Conservation (phyloP, 1,284 basidiomycete genomes). For the Takashimella koratensis region DNA sequence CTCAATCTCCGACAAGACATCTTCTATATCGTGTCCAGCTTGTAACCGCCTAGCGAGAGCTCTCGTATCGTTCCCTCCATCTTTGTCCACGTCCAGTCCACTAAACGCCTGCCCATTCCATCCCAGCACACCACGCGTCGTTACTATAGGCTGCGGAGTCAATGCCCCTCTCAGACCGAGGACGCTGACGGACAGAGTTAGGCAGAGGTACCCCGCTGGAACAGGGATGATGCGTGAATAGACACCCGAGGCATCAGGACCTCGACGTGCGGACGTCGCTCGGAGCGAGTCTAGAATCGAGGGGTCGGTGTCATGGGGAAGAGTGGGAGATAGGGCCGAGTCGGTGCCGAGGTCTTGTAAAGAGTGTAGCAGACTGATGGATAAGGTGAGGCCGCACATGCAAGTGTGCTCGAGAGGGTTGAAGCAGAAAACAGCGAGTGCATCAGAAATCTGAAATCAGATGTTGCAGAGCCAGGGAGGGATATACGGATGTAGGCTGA, state of each 20-base stretch:
- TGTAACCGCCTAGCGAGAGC: constrained; percentile 61
- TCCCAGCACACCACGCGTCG: constrained; percentile 60
- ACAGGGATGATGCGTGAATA: constrained; percentile 8
- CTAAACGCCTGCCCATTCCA: constrained; percentile 93
- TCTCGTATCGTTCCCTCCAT: constrained; percentile 71
- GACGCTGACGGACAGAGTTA: constrained; percentile 68
- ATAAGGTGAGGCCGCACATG: constrained; percentile 43
- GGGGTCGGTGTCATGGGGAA: background rate
- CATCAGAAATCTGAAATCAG: no score
- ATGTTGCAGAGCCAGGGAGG: no score
- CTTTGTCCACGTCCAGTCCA: constrained; percentile 61
- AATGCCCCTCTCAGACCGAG: constrained; percentile 68
- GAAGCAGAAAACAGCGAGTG: no score
- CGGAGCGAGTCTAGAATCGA: constrained; percentile 18
- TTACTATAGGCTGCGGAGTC: constrained; percentile 68
- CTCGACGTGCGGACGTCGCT: constrained; percentile 18
- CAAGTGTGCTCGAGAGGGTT: no score
- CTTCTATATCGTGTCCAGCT: constrained; percentile 51
- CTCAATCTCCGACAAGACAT: constrained; percentile 64
- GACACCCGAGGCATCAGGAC: constrained; percentile 31
- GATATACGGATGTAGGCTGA: no score
- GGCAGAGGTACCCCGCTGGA: constrained; percentile 9
- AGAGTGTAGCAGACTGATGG: constrained; percentile 11
- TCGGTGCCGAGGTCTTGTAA: background rate
- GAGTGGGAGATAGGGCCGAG: background rate